Evolutionary conservation across 2,329 filamentous ascomycete genomes (phyloP), one percentile per base, ranked within the genome.

Genomic region (Pseudocercospora musae): DNA sequence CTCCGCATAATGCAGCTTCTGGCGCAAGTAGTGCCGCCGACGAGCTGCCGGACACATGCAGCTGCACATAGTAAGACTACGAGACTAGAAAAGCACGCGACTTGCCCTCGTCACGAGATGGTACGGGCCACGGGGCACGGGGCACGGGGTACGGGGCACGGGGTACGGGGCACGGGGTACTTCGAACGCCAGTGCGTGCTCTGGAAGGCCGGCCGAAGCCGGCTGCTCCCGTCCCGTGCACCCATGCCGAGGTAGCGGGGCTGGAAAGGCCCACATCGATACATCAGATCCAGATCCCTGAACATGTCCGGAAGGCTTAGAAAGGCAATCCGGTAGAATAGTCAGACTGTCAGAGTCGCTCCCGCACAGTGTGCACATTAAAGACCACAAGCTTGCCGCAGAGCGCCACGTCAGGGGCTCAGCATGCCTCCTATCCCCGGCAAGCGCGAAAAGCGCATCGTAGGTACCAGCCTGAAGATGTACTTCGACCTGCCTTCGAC

Each of bases 401-500:
- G 37, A 40, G 37, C 37, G 37, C 37, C 15, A 40, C 37, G 37
- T 40, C 37, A 40, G 7, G 5, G 2, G 29, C 29, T 59, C 58
- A 71, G 74, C 27, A 73, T 76, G 60, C 66, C 70, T 27, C 74
- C 77, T 23, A 64, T 73, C 40, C 70, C 71, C 1, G 49, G 62
- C 46, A 57, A 64, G 61, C 72, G 73, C 60, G 82, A 80, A 52
- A 85, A 85, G 71, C 87, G 86, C 70, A 80, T 92, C 64, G 81
- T 92, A 63, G 89, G 89, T 74, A 87, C 91, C 66, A 89, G 87
- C 52, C 85, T 89, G 42, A 92, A 92, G 72, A 90, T 92, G 85
- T 92, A 93, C 82, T 93, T 93, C 78, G 85, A 87, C 64, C 83
- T 88, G 8, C 77, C 83, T 10, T 81, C 82, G 64, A 92, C 89